Conservation (phyloP, 2,329 filamentous ascomycete genomes). For the Cercospora sp. region DNA sequence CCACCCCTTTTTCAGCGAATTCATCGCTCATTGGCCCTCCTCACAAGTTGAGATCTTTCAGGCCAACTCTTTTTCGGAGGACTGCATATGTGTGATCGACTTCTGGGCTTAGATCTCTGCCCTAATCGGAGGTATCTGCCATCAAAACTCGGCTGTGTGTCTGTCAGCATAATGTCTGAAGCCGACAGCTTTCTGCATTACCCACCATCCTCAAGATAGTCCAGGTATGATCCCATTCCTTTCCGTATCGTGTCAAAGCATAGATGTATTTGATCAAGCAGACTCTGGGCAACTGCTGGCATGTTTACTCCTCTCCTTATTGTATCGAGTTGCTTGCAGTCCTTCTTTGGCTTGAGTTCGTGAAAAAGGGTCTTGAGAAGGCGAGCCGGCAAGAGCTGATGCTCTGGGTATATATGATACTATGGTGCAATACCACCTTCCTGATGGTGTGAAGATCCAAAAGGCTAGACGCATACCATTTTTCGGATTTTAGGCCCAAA, state of each 20-base stretch:
- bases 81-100: neutral
- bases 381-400: neutral
- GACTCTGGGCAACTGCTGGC: constrained; percentile 5
- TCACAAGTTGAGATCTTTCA: neutral
- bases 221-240: neutral
- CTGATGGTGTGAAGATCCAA: constrained; percentile 1
- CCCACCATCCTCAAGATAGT: constrained; percentile 7
- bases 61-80: neutral
- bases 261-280: constrained; percentile 1
- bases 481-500: constrained; percentile 2
- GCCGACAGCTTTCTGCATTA: neutral
- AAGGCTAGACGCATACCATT: neutral
- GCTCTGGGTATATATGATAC: neutral
- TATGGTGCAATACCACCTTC: neutral
- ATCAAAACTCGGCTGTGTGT: constrained; percentile 1
- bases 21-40: neutral
- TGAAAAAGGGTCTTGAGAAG: neutral
- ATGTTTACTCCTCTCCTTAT: neutral
- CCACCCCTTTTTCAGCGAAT: neutral
- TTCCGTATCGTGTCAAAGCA: constrained; percentile 4
- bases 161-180: neutral
- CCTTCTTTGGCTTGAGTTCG: neutral
- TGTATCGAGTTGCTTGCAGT: neutral
- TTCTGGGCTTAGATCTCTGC: neutral
- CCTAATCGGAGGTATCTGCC: too few species aligned